A percentile compares a stretch with the other conserved stretches of the same genome.
Evolutionary conservation across 2,329 filamentous ascomycete species (phyloP).

Genomic region (Fusarium odoratissimum): DNA sequence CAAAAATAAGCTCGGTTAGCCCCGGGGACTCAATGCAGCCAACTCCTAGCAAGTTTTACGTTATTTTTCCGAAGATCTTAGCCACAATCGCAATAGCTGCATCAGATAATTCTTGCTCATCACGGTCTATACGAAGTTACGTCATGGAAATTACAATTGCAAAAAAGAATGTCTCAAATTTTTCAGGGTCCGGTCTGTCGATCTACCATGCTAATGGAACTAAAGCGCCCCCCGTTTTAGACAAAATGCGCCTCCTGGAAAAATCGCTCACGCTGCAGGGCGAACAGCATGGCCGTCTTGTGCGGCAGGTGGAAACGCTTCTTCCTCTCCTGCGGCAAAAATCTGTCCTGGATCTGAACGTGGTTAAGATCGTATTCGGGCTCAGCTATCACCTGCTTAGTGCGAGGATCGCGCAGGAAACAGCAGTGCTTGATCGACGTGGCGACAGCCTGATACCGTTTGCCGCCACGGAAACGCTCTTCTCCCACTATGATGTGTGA

Average conservation of each 20-base stretch:
- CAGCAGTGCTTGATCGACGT: constrained; percentile 45
- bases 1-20: not conserved
- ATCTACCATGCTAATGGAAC: not conserved
- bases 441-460: constrained; percentile 43
- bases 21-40: not conserved
- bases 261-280: constrained; percentile 45
- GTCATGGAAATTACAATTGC: not conserved
- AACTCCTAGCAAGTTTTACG: constrained; percentile 3
- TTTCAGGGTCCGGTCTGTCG: not conserved
- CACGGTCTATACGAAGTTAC: not conserved
- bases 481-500: constrained; percentile 45
- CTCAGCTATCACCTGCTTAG: constrained; percentile 43
- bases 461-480: constrained; percentile 43
- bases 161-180: not conserved
- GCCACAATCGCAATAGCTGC: not conserved
- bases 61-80: constrained; percentile 4
- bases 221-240: not conserved
- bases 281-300: constrained; percentile 45
- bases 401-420: constrained; percentile 45
- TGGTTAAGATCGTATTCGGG: constrained; percentile 39
- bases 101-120: not conserved
- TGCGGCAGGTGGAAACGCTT: constrained; percentile 46
- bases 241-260: constrained; percentile 45
- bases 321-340: constrained; percentile 45
- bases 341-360: constrained; percentile 43